A percentile compares a stretch with the other conserved stretches of the same genome.
phyloP scores from a whole-genome alignment of 768 basidiomycete genomes.

The Boletales sp. region DNA sequence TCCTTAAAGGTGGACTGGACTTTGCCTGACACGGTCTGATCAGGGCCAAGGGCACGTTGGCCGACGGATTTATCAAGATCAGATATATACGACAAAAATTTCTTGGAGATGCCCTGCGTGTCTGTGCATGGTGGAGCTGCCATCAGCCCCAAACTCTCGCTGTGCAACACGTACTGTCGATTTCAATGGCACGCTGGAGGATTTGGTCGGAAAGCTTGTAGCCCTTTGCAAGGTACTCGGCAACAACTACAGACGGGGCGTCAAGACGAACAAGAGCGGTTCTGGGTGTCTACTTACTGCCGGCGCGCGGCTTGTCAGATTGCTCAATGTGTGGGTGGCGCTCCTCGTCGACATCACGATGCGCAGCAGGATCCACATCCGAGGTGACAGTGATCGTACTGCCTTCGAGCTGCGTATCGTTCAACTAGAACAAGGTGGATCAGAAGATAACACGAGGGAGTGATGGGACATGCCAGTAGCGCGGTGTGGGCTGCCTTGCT shows the following conservation, averaged over 20 bases:
- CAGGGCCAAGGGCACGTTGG: constrained; percentile 66
- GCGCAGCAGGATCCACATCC: constrained; percentile 56
- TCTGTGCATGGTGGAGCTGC: constrained; percentile 30
- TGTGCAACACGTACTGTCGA: constrained; percentile 50
- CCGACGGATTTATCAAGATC: constrained; percentile 70
- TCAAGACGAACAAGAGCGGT: not conserved
- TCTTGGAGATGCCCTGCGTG: constrained; percentile 83
- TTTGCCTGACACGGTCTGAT: constrained; percentile 77
- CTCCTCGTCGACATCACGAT: constrained; percentile 37
- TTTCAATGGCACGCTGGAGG: constrained; percentile 74
- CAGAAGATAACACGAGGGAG: rapidly evolving
- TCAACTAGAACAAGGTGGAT: constrained; percentile 42
- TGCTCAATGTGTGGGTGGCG: constrained; percentile 56
- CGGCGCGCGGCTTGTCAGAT: constrained; percentile 88
- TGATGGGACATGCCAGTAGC: constrained; percentile 52
- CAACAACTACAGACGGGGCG: constrained; percentile 55
- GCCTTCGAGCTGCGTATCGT: constrained; percentile 76
- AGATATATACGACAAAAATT: constrained; percentile 79
- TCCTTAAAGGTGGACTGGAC: constrained; percentile 58
- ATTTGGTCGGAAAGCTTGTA: constrained; percentile 78
- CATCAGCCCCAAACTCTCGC: not conserved
- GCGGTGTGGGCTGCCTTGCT: constrained; percentile 81
- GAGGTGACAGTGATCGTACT: constrained; percentile 66
- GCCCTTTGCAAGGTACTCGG: constrained; percentile 91
- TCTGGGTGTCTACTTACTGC: constrained; percentile 46